Base-by-base conservation (phyloP, 2,329 filamentous ascomycete species). In the Aspergillus neotritici region DNA sequence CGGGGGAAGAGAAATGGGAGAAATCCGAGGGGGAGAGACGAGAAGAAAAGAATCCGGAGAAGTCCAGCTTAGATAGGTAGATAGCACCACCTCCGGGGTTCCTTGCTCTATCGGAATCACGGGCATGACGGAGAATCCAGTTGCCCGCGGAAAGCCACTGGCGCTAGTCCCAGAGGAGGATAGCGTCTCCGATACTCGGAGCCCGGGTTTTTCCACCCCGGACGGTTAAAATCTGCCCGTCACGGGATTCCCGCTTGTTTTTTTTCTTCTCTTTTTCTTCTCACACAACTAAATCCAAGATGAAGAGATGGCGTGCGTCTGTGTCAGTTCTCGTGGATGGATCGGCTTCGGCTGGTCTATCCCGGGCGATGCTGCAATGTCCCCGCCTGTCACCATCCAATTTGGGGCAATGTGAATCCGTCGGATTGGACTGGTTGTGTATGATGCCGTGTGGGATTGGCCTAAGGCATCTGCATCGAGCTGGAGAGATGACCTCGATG, bases 271-370 rank as follows among this genome's bases (percentile, higher is more conserved):
- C 40, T 48, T 57, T 53, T 56, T 51, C 53, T 62, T 58, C 53
- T 65, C 61, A 65, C 62, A 65, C 62, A 65, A 65, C 62, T 65
- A 65, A 64, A 63, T 64, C 62, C 62, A 65, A 65, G 54, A 65
- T 65, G 62, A 65, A 63, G 62, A 65, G 57, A 58, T 49, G 61
- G 57, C 57, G 57, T 54, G 48, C 48, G 52, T 48, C 61, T 62
- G 55, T 51, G 36, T 58, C 61, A 64, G 62, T 55, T 62, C 62
- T 65, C 62, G 62, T 61, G 57, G 60, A 55, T 47, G 44, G 52
- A 51, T 44, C 41, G 51, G 41, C 44, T 44, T 53, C 44, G 55
- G 51, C 57, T 50, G 58, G 40, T 44, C 45, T 48, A 58, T 57
- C 61, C 60, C 58, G 62, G 62, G 62, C 62, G 60, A 58, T 65